Evolutionary conservation across 306 rosid species (phyloP).

Genomic region (Cicer chorassanicum): DNA sequence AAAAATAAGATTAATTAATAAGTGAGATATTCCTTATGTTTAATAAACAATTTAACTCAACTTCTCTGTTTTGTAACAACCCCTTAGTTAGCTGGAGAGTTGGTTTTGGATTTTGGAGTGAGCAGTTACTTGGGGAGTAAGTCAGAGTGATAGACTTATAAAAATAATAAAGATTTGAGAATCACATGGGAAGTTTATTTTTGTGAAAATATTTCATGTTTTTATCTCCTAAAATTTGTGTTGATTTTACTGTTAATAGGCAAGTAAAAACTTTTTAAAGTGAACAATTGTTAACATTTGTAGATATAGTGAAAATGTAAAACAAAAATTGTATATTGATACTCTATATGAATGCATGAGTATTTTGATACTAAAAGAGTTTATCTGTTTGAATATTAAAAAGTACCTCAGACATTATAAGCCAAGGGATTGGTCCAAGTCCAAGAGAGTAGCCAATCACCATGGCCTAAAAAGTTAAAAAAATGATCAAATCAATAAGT

Average conservation of each 20-base stretch:
- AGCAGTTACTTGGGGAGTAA: no score
- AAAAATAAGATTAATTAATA: constrained; percentile 37
- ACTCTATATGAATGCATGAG: no score
- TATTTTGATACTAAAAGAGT: not conserved
- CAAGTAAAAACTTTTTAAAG: no score
- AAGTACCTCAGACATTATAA: constrained; percentile 80
- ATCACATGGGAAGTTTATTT: no score
- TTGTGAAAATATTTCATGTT: no score
- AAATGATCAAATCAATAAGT: constrained; percentile 16
- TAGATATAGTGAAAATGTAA: no score
- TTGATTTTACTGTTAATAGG: no score
- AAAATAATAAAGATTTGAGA: no score
- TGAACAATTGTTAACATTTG: no score
- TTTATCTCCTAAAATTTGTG: no score
- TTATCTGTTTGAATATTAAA: not conserved
- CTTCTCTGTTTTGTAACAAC: constrained; percentile 1
- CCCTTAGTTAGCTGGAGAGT: not conserved
- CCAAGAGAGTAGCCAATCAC: constrained; percentile 73
- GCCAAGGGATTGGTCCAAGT: constrained; percentile 86
- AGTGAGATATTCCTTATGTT: not conserved
- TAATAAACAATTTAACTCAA: constrained; percentile 1
- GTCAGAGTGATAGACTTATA: no score
- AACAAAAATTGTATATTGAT: no score
- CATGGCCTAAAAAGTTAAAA: constrained; percentile 52
- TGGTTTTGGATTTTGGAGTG: not conserved